Evolutionary conservation across 2,329 filamentous ascomycete genomes (phyloP).

Genomic region (Cladosporium velox): DNA sequence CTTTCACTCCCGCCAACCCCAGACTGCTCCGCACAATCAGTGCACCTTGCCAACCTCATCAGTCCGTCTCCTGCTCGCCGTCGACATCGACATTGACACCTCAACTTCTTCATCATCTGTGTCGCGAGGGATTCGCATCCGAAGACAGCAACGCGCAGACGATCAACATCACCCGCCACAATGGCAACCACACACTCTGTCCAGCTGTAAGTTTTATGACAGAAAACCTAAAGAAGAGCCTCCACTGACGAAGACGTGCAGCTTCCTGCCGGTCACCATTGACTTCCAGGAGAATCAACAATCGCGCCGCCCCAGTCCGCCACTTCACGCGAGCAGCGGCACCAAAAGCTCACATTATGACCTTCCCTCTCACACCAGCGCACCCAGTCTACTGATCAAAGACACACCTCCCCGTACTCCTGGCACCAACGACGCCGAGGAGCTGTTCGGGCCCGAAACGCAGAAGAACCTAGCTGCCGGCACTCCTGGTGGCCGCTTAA

Average conservation of each 20-base stretch:
- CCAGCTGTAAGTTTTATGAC: constrained; percentile 37
- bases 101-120: not conserved
- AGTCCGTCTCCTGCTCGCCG: not conserved
- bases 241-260: constrained; percentile 41
- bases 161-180: not conserved
- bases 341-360: constrained; percentile 49
- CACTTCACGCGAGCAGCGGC: constrained; percentile 40
- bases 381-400: constrained; percentile 44
- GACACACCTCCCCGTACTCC: constrained; percentile 48
- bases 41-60: not conserved
- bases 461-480: constrained; percentile 52
- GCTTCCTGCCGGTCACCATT: constrained; percentile 89
- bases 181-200: constrained; percentile 37
- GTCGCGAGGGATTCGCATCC: not conserved
- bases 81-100: not conserved
- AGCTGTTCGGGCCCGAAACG: constrained; percentile 45
- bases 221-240: not conserved
- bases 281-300: constrained; percentile 69
- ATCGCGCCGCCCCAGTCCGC: constrained; percentile 28
- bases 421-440: constrained; percentile 40
- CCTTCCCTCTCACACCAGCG: constrained; percentile 32
- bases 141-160: not conserved
- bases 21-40: not conserved
- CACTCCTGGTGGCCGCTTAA: constrained; percentile 54
- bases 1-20: not conserved